phyloP scores from a whole-genome alignment of 2,329 filamentous ascomycete species.

The Colletotrichum incanum region DNA sequence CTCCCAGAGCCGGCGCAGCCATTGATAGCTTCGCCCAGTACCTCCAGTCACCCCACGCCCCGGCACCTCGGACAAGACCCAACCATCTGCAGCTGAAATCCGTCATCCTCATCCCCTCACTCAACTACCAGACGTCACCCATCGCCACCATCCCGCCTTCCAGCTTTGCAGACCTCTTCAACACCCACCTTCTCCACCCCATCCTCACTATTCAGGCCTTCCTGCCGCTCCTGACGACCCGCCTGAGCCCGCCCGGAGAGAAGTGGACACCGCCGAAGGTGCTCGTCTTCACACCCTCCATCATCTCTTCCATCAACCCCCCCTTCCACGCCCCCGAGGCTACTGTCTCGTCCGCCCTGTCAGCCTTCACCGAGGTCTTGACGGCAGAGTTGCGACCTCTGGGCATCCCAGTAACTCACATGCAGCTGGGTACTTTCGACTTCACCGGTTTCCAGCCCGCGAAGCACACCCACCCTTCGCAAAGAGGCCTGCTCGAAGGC shows the following conservation, averaged over 20 bases:
- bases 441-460: slow-evolving; percentile 76
- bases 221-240: slow-evolving; percentile 81
- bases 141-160: slow-evolving; percentile 89
- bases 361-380: slow-evolving; percentile 86
- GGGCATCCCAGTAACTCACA: slow-evolving; percentile 84
- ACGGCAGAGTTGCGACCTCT: slow-evolving; percentile 84
- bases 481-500: slow-evolving; percentile 59
- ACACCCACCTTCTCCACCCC: slow-evolving; percentile 91
- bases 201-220: slow-evolving; percentile 92
- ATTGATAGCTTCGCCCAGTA: slow-evolving; percentile 81
- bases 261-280: slow-evolving; percentile 75
- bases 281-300: slow-evolving; percentile 83
- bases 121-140: slow-evolving; percentile 85
- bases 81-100: slow-evolving; percentile 85
- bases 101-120: slow-evolving; percentile 86
- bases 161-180: slow-evolving; percentile 90
- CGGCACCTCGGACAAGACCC: slow-evolving; percentile 81
- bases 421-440: slow-evolving; percentile 94
- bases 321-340: slow-evolving; percentile 90
- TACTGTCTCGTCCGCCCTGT: slow-evolving; percentile 87
- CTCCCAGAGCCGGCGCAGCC: slow-evolving; percentile 76
- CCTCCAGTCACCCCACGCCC: slow-evolving; percentile 81
- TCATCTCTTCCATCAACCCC: slow-evolving; percentile 84
- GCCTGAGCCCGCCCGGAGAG: slow-evolving; percentile 68
- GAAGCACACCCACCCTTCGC: slow-evolving; percentile 55